Evolutionary conservation across 345 rosid species (phyloP).

Genomic region (Salix koriyanagi): DNA sequence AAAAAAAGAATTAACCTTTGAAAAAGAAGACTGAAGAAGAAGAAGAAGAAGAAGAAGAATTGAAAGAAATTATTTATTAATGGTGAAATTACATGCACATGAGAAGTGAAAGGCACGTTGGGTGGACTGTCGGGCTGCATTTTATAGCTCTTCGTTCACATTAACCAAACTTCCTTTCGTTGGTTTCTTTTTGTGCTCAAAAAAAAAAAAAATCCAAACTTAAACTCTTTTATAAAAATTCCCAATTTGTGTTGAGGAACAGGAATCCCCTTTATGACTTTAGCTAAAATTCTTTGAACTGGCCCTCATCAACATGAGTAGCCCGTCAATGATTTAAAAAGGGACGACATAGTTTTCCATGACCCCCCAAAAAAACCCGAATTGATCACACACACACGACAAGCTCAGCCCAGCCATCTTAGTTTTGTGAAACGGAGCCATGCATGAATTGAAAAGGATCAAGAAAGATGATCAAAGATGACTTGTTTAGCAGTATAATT

Average conservation of each 20-base stretch:
- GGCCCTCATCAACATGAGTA: neutral
- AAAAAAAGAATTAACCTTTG: no score
- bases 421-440: neutral
- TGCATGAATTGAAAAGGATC: conserved; percentile 1
- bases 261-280: neutral
- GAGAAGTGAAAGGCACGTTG: neutral
- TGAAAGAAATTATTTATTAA: no score
- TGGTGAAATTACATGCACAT: neutral
- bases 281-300: neutral
- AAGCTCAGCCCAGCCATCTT: neutral
- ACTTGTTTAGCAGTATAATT: no score
- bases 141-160: neutral
- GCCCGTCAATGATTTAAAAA: neutral
- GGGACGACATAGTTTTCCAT: neutral
- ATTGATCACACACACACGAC: no score
- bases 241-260: neutral
- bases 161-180: neutral
- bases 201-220: neutral
- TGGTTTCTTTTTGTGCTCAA: neutral
- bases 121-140: neutral
- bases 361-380: neutral
- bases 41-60: no score
- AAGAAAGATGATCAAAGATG: neutral
- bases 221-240: neutral
- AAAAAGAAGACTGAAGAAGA: no score